Evolutionary conservation across 805 yeast species (phyloP).

Genomic region (Metschnikowia corniflorae): DNA sequence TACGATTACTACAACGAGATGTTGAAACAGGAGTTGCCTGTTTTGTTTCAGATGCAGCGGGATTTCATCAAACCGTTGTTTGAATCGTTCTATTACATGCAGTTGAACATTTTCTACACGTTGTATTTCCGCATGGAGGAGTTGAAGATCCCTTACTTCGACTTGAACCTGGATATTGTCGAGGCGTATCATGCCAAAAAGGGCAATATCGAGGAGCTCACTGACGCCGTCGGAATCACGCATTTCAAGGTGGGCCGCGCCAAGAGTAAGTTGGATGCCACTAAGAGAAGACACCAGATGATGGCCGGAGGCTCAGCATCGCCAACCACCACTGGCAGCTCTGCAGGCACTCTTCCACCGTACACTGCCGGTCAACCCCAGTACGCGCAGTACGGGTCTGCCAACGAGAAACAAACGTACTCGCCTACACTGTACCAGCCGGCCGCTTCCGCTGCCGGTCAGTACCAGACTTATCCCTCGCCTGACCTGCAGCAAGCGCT

Average conservation of each 20-base stretch:
- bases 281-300: conserved; percentile 67
- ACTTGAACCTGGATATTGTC: conserved; percentile 75
- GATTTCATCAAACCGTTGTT: conserved; percentile 92
- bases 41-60: conserved; percentile 81
- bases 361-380: conserved; percentile 33
- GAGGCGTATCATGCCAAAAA: conserved; percentile 77
- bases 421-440: conserved; percentile 1
- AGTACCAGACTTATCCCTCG: conserved; percentile 12
- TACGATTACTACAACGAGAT: conserved; percentile 93
- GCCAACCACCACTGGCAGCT: conserved; percentile 20
- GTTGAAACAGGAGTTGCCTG: conserved; percentile 87
- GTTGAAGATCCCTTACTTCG: conserved; percentile 95
- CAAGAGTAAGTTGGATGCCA: conserved; percentile 75
- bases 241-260: conserved; percentile 90
- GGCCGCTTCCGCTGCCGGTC: conserved; percentile 7
- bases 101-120: conserved; percentile 92
- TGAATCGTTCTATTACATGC: conserved; percentile 95
- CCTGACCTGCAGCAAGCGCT: conserved; percentile 23
- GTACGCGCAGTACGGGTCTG: conserved; percentile 12
- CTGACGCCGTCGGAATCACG: conserved; percentile 86
- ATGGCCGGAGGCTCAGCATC: conserved; percentile 29
- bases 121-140: conserved; percentile 89
- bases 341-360: conserved; percentile 29
- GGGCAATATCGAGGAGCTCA: conserved; percentile 85
- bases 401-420: conserved; percentile 14